Percentiles rank a stretch among this genome's conserved stretches.
phyloP scores from a whole-genome alignment of 2,329 filamentous ascomycete species.

The Fusarium liriodendri region DNA sequence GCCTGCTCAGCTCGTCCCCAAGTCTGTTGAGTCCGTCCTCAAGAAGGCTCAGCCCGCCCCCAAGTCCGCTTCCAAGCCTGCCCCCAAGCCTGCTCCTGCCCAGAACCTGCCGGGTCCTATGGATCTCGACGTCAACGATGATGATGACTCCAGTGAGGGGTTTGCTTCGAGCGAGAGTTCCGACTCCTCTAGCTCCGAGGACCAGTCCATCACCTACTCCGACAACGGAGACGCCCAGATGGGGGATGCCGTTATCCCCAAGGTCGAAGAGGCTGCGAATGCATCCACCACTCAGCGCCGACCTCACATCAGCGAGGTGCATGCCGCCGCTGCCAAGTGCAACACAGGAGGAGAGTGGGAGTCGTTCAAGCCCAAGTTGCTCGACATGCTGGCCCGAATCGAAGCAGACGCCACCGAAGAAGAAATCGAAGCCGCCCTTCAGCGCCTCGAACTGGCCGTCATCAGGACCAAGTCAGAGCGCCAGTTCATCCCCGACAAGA shows the following conservation, averaged over 20 bases:
- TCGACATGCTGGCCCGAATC: slow-evolving; percentile 21
- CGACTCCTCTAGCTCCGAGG: neutral
- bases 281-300: neutral
- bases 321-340: neutral
- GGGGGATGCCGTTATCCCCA: slow-evolving; percentile 1
- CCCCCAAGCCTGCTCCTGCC: neutral
- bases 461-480: slow-evolving; percentile 14
- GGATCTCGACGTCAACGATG: neutral
- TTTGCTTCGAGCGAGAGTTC: neutral
- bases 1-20: neutral
- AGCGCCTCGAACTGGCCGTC: slow-evolving; percentile 14
- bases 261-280: neutral
- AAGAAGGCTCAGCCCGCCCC: neutral
- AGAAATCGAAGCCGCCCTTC: slow-evolving; percentile 9
- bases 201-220: neutral
- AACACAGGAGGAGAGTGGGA: neutral
- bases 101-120: neutral
- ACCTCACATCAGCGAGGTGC: slow-evolving; percentile 11
- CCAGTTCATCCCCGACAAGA: slow-evolving; percentile 31
- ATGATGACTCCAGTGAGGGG: neutral
- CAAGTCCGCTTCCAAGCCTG: neutral
- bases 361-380: slow-evolving; percentile 17
- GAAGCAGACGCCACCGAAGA: slow-evolving; percentile 2
- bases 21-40: neutral
- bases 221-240: slow-evolving; percentile 7